These are phyloP conservation scores for Meira nashicola DNA, from an alignment of 1,284 basidiomycete genomes.

Conservation along the genomic window DNA sequence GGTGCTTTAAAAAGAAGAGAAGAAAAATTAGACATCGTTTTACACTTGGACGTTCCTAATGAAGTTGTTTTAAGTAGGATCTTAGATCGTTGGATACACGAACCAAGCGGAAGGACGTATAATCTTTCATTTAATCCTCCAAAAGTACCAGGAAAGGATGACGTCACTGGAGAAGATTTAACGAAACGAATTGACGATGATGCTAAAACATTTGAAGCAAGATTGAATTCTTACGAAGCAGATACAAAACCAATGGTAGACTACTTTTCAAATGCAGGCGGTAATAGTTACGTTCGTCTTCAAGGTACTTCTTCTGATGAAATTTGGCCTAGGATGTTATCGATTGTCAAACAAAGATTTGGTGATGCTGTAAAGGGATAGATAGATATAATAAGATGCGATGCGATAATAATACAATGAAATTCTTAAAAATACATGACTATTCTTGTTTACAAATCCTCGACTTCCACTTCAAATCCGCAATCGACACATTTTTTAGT, in stretches of 20 bases:
- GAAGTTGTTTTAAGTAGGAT: conserved; percentile 83
- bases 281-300: background rate
- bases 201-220: conserved; percentile 4
- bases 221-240: background rate
- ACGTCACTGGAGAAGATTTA: background rate
- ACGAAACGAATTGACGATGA: conserved; percentile 5
- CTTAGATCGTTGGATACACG: conserved; percentile 80
- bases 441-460: conserved; percentile 23
- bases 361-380: background rate
- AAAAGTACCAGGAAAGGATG: conserved; percentile 61
- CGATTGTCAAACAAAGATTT: background rate
- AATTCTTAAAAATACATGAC: background rate
- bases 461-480: conserved; percentile 37
- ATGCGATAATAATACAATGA: conserved; percentile 3
- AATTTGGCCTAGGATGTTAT: conserved; percentile 6
- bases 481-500: conserved; percentile 34
- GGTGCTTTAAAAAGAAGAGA: conserved; percentile 31
- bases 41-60: conserved; percentile 88
- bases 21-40: conserved; percentile 67
- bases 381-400: background rate
- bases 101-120: conserved; percentile 87
- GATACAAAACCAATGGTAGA: conserved; percentile 7
- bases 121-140: conserved; percentile 66
- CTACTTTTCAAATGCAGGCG: background rate
- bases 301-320: conserved; percentile 5